Evolutionary conservation across 1,284 basidiomycete species (phyloP), one percentile per base, ranked within the genome.

Genomic region (Anthracocystis walkeri): DNA sequence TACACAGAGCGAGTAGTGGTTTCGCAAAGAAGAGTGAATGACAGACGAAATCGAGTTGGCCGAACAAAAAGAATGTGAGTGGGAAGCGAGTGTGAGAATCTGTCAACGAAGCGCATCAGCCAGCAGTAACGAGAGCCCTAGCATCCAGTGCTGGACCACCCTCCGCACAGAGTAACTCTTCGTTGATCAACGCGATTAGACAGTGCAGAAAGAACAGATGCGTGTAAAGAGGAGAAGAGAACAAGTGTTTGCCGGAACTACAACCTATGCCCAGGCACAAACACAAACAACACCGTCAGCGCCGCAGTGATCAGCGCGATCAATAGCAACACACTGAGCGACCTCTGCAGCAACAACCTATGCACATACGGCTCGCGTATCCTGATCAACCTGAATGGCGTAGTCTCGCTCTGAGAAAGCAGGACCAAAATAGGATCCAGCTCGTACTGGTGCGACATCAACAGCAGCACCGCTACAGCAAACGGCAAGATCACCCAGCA

Each of bases 401-500:
- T 86, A 46, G 81, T 82, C 67, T 86, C 78, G 82, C 52, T 87
- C 85, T 78, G 83, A 40, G 83, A 80, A 46, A 87, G 77, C 18
- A 87, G 65, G 12, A 86, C 87, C 49, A 89, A 81, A 77, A 97
- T 87, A 3, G 96, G 96, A 85, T 97, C 95, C 60, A 98, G 90
- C 85, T 96, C 94, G 87, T 99, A 99, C 86, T 95, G 93, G 83
- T 97, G 93, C 23, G 94, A 93, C 63, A 97, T 89, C 69, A 99
- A 90, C 87, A 93, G 92, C 76, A 96, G 90, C 79, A 93, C 88
- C 55, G 95, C 93, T 77, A 98, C 86, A n/a, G 92, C 88, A 86
- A 97, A 98, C 0, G 96, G 96, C 35, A 99, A 89, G 87, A 98
- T 95, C 77, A 98, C 95, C 90, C 95, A 97, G 84, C 97, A 92